Evolutionary conservation across 495 filamentous ascomycete genomes (phyloP).

Genomic region (Xylaria scruposa): DNA sequence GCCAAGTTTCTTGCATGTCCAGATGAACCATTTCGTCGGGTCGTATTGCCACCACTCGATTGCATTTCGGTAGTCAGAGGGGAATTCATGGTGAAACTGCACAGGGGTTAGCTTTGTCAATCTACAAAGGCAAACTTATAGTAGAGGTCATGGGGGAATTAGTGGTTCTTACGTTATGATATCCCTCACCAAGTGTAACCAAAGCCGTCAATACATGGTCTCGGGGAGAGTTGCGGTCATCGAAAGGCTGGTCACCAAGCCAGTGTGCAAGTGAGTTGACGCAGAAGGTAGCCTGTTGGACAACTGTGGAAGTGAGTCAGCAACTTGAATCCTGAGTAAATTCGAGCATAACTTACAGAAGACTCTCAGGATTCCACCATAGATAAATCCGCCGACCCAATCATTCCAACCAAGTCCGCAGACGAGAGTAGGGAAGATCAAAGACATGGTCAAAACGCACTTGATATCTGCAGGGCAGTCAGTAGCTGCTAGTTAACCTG

Average conservation of each 20-base stretch:
- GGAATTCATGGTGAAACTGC: slow-evolving; percentile 97
- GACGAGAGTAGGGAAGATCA: slow-evolving; percentile 82
- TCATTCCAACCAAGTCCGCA: slow-evolving; percentile 91
- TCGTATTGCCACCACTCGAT: slow-evolving; percentile 99
- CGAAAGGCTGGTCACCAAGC: slow-evolving; percentile 98
- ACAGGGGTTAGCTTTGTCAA: not conserved
- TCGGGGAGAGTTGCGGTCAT: slow-evolving; percentile 97
- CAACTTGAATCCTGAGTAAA: not conserved
- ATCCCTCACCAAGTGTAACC: slow-evolving; percentile 95
- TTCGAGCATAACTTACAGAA: slow-evolving; percentile 53
- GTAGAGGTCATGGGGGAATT: not conserved
- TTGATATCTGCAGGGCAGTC: slow-evolving; percentile 62
- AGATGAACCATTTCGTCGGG: slow-evolving; percentile 98
- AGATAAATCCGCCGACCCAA: slow-evolving; percentile 90
- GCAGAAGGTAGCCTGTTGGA: slow-evolving; percentile 99
- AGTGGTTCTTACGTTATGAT: slow-evolving; percentile 71
- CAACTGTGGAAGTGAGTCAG: slow-evolving; percentile 57
- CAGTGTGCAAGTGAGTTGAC: slow-evolving; percentile 99
- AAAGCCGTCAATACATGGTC: slow-evolving; percentile 96
- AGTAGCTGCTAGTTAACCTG: not conserved
- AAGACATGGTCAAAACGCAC: slow-evolving; percentile 84
- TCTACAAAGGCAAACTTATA: slow-evolving; percentile 47
- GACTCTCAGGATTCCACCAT: slow-evolving; percentile 92
- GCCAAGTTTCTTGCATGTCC: slow-evolving; percentile 90
- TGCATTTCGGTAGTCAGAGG: slow-evolving; percentile 97